Evolutionary conservation across 495 filamentous ascomycete species (phyloP), one percentile per base, ranked within the genome.

Genomic region (Penicillium malachiteum): DNA sequence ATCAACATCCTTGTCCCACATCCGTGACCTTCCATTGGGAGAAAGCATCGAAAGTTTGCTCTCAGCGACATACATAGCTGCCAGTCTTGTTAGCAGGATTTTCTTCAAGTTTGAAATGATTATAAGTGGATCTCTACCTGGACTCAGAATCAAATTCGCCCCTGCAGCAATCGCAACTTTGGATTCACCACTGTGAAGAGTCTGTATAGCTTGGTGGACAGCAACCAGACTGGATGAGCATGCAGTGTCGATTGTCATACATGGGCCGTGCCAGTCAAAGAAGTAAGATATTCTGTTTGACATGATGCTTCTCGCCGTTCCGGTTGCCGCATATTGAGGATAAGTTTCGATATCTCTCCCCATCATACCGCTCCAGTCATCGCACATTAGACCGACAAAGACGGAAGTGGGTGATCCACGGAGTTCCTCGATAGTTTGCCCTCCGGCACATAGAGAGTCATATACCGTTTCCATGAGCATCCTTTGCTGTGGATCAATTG

Each of bases 401-500:
- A 50, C 65, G 34, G 35, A 17, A 26, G 55, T 52, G 12, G 21
- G 4, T 13, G 44, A 48, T n/a, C 55, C 55, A 48, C 10, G 11
- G 3, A 46, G 34, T 7, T 35, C 26, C 18, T 53, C 41, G 5
- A 58, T 17, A 8, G 34, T 40, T 8, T 48, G 44, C 5, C 42
- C 35, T 1, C n/a, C 43, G 12, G 42, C 73, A 51, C 85, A 82
- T 2, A 87, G 63, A 0, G 75, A 75, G 53, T 85, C 80, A 37
- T 82, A 86, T 9, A 79, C 75, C 2, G 68, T 26, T 64, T 60
- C 85, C n/a, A 82, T 66, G 17, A 84, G 68, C 2, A 46, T 32
- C 30, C 21, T 18, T 11, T 76, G 72, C 41, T 78, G 73, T 50
- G 70, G 69, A 50, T 77, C 74, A 56, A 78, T 75, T 21, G 31